A percentile compares a stretch with the other conserved stretches of the same genome.
phyloP scores from a whole-genome alignment of 352 stramenopile genomes.

The Globisporangium irregulare region DNA sequence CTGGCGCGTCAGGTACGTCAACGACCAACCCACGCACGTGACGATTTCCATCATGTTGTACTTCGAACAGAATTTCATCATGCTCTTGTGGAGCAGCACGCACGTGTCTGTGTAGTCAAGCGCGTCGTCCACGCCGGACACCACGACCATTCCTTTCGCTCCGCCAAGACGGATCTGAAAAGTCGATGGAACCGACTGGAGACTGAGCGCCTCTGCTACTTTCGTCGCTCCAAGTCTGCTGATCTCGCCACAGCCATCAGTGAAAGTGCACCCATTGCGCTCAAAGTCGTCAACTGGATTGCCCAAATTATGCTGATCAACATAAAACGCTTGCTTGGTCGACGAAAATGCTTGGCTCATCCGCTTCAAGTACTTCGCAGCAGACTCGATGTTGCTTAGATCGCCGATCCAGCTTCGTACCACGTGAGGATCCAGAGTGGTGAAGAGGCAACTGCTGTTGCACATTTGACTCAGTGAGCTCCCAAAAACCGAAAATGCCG shows the following conservation, averaged over 20 bases:
- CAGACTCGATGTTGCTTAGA: constrained; percentile 42
- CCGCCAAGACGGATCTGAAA: constrained; percentile 77
- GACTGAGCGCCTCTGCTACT: constrained; percentile 37
- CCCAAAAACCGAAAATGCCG: constrained; percentile 52
- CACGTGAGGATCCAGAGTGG: constrained; percentile 41
- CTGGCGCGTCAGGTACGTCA: constrained; percentile 71
- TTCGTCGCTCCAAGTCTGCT: constrained; percentile 25
- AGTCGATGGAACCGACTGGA: constrained; percentile 44
- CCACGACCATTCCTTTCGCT: constrained; percentile 73
- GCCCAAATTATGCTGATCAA: constrained; percentile 43
- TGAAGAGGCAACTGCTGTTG: constrained; percentile 74
- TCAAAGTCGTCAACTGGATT: constrained; percentile 46
- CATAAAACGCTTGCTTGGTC: constrained; percentile 45
- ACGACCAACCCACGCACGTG: constrained; percentile 41
- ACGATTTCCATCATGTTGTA: constrained; percentile 76
- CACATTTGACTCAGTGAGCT: constrained; percentile 75
- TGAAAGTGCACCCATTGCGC: constrained; percentile 51
- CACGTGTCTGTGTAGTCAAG: constrained; percentile 19
- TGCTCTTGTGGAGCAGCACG: constrained; percentile 56
- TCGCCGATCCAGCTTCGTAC: constrained; percentile 65
- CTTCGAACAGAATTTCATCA: constrained; percentile 63
- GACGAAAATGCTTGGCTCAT: constrained; percentile 62
- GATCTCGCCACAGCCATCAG: constrained; percentile 75
- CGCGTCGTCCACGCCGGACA: constrained; percentile 36
- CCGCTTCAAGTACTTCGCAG: constrained; percentile 76